Conservation (phyloP, 1,284 basidiomycete genomes). For the Cryptococcus sp. region DNA sequence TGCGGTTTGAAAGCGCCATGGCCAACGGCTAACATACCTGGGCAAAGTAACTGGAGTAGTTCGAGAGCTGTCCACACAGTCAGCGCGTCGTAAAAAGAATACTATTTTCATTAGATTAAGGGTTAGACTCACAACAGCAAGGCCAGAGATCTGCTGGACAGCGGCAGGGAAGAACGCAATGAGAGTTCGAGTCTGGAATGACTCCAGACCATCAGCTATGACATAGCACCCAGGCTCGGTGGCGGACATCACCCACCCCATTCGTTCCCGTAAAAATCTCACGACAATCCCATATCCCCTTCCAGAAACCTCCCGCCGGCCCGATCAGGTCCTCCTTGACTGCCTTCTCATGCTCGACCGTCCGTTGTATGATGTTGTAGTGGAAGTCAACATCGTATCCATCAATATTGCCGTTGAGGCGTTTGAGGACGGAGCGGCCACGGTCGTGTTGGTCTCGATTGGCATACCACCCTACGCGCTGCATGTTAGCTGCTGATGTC, state of each 20-base stretch:
- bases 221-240: too few species aligned
- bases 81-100: too few species aligned
- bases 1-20: too few species aligned
- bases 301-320: not conserved
- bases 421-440: constrained; percentile 16
- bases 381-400: constrained; percentile 34
- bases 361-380: constrained; percentile 23
- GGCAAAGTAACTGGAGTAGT: constrained; percentile 30
- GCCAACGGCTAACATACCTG: constrained; percentile 4
- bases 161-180: constrained; percentile 30
- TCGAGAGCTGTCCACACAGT: constrained; percentile 11
- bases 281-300: constrained; percentile 11
- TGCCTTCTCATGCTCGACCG: constrained; percentile 24
- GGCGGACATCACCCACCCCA: not conserved
- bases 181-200: constrained; percentile 28
- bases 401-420: constrained; percentile 26
- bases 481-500: too few species aligned
- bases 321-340: constrained; percentile 11
- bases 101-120: too few species aligned
- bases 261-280: constrained; percentile 2
- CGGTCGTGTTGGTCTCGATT: constrained; percentile 21
- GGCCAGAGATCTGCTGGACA: constrained; percentile 31
- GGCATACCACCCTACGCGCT: constrained; percentile 23
- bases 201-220: not conserved
- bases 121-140: constrained; percentile 17